Conservation (phyloP, 139 green algal species). For the Deuterostichococcus epilithicus region DNA sequence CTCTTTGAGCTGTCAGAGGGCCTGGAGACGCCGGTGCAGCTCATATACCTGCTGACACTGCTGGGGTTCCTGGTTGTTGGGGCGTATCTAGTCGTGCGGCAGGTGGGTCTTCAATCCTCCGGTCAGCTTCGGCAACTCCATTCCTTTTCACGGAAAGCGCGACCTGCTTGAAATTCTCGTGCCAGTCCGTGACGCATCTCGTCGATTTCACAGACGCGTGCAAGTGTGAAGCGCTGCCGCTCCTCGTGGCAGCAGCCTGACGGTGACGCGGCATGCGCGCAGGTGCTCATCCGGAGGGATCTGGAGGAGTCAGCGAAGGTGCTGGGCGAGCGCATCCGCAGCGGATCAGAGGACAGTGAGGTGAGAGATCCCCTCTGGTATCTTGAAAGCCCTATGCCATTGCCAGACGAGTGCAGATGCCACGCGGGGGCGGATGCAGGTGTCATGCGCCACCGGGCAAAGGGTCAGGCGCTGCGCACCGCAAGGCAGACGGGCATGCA, state of each 20-base stretch:
- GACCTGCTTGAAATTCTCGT: too few relatives aligned
- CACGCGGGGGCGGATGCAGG: too few relatives aligned
- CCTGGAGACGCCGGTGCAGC: constrained; percentile 84
- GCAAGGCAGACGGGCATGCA: too few relatives aligned
- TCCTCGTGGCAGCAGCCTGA: too few relatives aligned
- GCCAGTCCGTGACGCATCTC: too few relatives aligned
- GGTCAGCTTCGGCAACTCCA: too few relatives aligned
- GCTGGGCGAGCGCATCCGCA: constrained; percentile 90
- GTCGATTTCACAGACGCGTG: too few relatives aligned
- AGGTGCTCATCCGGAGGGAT: constrained; percentile 89
- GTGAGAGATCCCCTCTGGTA: constrained; percentile 19
- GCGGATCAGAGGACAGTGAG: constrained; percentile 74
- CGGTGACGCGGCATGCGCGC: background rate
- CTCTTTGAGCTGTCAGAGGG: constrained; percentile 59
- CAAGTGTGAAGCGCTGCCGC: too few relatives aligned
- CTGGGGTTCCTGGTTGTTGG: constrained; percentile 83
- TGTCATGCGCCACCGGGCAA: too few relatives aligned
- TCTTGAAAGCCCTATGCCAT: background rate
- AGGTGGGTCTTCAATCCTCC: constrained; percentile 26
- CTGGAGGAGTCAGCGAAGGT: constrained; percentile 94
- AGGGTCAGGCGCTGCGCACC: too few relatives aligned
- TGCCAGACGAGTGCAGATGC: too few relatives aligned
- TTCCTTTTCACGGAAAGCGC: too few relatives aligned
- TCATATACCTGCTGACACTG: constrained; percentile 85
- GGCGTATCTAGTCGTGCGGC: constrained; percentile 90